Evolutionary conservation across 2,329 filamentous ascomycete genomes (phyloP).

Genomic region (Pseudogymnoascus destructans): DNA sequence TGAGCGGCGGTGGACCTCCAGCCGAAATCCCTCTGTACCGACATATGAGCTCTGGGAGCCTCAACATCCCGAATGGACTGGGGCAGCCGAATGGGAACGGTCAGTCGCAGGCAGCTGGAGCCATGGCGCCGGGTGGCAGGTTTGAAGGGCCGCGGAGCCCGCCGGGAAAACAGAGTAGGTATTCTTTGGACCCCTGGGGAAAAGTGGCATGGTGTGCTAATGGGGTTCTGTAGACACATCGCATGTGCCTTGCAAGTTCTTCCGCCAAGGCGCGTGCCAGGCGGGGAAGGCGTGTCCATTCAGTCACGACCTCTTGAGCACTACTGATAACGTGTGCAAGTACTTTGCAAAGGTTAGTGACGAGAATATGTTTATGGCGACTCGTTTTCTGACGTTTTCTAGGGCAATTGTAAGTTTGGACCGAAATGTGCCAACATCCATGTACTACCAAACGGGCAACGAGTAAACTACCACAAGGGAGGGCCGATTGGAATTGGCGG

Average conservation of each 20-base stretch:
- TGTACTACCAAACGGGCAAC: constrained; percentile 81
- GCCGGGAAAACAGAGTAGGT: constrained; percentile 39
- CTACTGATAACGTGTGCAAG: constrained; percentile 86
- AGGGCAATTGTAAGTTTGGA: constrained; percentile 99
- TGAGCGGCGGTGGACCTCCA: constrained; percentile 24
- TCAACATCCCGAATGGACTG: constrained; percentile 14
- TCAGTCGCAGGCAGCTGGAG: constrained; percentile 30
- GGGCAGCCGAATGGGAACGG: constrained; percentile 13
- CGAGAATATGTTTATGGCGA: background rate
- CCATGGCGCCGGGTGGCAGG: constrained; percentile 30
- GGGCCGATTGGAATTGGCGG: constrained; percentile 43
- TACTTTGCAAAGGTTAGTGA: constrained; percentile 86
- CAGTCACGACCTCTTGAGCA: constrained; percentile 77
- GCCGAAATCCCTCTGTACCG: constrained; percentile 34
- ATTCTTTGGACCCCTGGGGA: constrained; percentile 9
- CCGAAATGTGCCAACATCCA: constrained; percentile 96
- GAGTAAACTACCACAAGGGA: constrained; percentile 69
- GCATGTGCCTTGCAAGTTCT: constrained; percentile 99
- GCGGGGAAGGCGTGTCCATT: constrained; percentile 93
- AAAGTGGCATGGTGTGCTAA: constrained; percentile 11
- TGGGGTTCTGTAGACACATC: constrained; percentile 56
- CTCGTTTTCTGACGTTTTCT: constrained; percentile 10
- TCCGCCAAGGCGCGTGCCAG: constrained; percentile 88
- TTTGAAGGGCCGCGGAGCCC: constrained; percentile 51
- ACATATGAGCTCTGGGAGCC: constrained; percentile 44